Percentiles rank a stretch among this genome's conserved stretches.
Evolutionary conservation across 306 rosid genomes (phyloP).

Genomic region (Cicer pinnatifidum): DNA sequence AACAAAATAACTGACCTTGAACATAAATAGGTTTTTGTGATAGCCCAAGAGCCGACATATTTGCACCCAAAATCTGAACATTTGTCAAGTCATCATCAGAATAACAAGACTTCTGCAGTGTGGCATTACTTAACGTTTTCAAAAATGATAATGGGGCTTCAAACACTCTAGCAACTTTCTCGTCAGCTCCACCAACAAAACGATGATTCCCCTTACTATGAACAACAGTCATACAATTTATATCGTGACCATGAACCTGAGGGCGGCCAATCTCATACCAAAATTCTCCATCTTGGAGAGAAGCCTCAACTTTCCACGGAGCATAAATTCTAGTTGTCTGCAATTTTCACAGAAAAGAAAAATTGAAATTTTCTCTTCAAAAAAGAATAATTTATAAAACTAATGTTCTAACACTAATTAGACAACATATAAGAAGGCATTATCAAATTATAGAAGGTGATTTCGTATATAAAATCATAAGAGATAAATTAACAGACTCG

Average conservation of each 20-base stretch:
- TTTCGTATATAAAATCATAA: background rate
- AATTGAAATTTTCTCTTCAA: slow-evolving; percentile 32
- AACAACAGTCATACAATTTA: slow-evolving; percentile 76
- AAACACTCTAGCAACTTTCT: slow-evolving; percentile 96
- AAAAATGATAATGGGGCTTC: slow-evolving; percentile 92
- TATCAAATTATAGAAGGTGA: slow-evolving; percentile 9
- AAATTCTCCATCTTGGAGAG: slow-evolving; percentile 52
- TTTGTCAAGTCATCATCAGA: slow-evolving; percentile 62
- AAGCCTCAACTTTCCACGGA: slow-evolving; percentile 73
- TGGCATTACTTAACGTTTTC: slow-evolving; percentile 83
- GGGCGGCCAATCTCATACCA: slow-evolving; percentile 98
- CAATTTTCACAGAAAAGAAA: slow-evolving; percentile 41
- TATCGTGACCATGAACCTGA: slow-evolving; percentile 96
- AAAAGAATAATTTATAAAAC: background rate
- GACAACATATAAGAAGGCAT: slow-evolving; percentile 20
- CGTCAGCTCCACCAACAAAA: slow-evolving; percentile 94
- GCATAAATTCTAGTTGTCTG: slow-evolving; percentile 88
- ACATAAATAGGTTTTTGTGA: slow-evolving; percentile 93
- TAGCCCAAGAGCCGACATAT: slow-evolving; percentile 98
- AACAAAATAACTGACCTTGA: slow-evolving; percentile 62
- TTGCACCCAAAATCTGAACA: slow-evolving; percentile 96
- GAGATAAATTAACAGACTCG: slow-evolving; percentile 25
- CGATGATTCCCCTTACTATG: slow-evolving; percentile 87
- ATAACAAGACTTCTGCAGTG: slow-evolving; percentile 51
- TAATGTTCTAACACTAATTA: slow-evolving; percentile 35